Evolutionary conservation across 306 rosid species (phyloP).

Genomic region (Glycine soja): DNA sequence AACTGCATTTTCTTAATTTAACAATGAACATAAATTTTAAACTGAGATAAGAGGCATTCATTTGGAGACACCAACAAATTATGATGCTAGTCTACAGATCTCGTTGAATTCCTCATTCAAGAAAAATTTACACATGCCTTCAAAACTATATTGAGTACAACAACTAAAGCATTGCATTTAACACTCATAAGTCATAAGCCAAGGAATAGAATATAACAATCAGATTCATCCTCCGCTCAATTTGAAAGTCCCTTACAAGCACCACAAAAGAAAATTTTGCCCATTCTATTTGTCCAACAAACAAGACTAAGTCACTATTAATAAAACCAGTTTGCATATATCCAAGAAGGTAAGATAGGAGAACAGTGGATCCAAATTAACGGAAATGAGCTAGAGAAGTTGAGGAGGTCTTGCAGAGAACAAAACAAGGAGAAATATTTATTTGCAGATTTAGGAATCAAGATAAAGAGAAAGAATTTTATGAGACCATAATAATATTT

Average conservation of each 20-base stretch:
- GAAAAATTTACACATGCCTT: constrained; percentile 5
- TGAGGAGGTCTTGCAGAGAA: background rate
- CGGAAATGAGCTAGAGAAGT: constrained; percentile 29
- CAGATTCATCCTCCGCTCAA: constrained; percentile 9
- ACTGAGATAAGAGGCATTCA: constrained; percentile 18
- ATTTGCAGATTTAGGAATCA: background rate
- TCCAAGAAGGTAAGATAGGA: constrained; percentile 26
- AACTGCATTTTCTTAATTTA: constrained; percentile 25
- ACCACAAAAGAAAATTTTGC: background rate
- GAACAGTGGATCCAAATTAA: background rate
- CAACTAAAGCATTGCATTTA: background rate
- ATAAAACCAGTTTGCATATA: background rate
- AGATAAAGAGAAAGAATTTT: constrained; percentile 4
- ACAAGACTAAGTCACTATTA: constrained; percentile 9
- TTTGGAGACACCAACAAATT: constrained; percentile 20
- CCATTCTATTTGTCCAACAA: constrained; percentile 22
- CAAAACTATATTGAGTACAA: background rate
- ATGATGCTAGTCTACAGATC: constrained; percentile 10
- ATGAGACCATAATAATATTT: constrained; percentile 2
- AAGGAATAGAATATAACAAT: background rate
- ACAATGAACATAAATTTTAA: background rate
- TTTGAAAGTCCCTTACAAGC: constrained; percentile 19
- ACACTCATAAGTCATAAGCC: background rate
- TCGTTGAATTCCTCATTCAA: constrained; percentile 5
- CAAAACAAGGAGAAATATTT: constrained; percentile 26